Evolutionary conservation across 1,284 basidiomycete species (phyloP).

Genomic region (Pholiota adiposa): DNA sequence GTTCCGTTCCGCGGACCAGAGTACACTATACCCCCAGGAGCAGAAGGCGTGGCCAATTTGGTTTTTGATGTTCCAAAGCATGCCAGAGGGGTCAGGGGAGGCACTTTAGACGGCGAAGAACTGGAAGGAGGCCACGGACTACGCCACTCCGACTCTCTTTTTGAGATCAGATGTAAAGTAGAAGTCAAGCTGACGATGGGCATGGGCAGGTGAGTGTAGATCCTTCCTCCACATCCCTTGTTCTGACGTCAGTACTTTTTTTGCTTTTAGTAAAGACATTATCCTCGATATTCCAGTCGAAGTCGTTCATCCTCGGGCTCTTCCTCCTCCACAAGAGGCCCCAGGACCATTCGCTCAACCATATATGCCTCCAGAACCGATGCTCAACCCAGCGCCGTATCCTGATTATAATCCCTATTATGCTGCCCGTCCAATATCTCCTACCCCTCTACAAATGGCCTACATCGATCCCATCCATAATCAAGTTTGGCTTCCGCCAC

Average conservation of each 20-base stretch:
- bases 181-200: slow-evolving; percentile 64
- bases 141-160: slow-evolving; percentile 53
- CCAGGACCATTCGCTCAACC: slow-evolving; percentile 8
- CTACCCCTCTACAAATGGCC: slow-evolving; percentile 36
- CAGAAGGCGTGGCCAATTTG: slow-evolving; percentile 74
- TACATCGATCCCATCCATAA: slow-evolving; percentile 45
- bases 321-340: slow-evolving; percentile 33
- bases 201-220: slow-evolving; percentile 54
- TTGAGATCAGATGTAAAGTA: slow-evolving; percentile 64
- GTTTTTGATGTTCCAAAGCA: slow-evolving; percentile 73
- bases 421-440: slow-evolving; percentile 39
- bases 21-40: slow-evolving; percentile 70
- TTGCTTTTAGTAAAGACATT: slow-evolving; percentile 63
- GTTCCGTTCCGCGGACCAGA: slow-evolving; percentile 73
- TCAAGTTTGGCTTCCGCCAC: slow-evolving; percentile 54
- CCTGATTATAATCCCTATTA: slow-evolving; percentile 33
- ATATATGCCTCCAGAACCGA: slow-evolving; percentile 1
- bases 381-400: slow-evolving; percentile 11
- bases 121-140: slow-evolving; percentile 30
- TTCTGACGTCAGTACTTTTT: slow-evolving; percentile 6
- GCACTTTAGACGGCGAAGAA: slow-evolving; percentile 49
- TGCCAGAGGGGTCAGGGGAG: slow-evolving; percentile 65
- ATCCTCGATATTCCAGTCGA: slow-evolving; percentile 62
- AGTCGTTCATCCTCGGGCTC: slow-evolving; percentile 63
- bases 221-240: background rate